Percentiles rank a stretch among this genome's conserved stretches.
phyloP scores from a whole-genome alignment of 257 asterid genomes.

The Sherardia arvensis region DNA sequence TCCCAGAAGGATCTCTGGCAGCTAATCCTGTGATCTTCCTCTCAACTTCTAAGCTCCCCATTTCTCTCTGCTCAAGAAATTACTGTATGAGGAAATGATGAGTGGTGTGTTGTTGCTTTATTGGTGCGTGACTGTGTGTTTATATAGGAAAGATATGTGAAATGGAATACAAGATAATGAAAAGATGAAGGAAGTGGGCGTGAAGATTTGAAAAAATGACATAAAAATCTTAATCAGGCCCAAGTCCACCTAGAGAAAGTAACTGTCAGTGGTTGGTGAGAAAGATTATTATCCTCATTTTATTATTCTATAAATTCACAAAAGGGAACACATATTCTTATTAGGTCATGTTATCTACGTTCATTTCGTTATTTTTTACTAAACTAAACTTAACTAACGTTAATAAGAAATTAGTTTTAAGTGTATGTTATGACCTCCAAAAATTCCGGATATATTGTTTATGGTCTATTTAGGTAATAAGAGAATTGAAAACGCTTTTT shows the following conservation, averaged over 20 bases:
- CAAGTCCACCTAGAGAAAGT: not conserved
- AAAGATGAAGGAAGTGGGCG: not conserved
- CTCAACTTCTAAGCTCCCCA: conserved; percentile 64
- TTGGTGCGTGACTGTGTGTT: not conserved
- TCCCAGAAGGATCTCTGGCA: conserved; percentile 80
- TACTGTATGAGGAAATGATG: not conserved
- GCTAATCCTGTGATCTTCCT: conserved; percentile 70
- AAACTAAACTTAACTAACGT: too few relatives aligned
- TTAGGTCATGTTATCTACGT: too few relatives aligned
- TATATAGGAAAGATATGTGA: not conserved
- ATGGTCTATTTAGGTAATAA: too few relatives aligned
- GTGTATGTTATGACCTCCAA: too few relatives aligned
- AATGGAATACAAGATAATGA: not conserved
- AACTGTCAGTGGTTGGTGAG: not conserved
- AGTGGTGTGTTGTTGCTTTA: not conserved
- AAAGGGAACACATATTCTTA: not conserved
- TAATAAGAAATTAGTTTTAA: too few relatives aligned
- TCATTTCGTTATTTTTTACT: too few relatives aligned
- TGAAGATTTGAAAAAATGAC: not conserved
- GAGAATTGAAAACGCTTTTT: too few relatives aligned
- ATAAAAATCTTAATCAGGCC: not conserved
- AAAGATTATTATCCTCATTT: not conserved
- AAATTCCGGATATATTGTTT: too few relatives aligned
- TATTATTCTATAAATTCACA: too few relatives aligned
- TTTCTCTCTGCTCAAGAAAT: not conserved